Conservation (phyloP, 2,329 filamentous ascomycete genomes). For the Phyllosticta capitalensis region DNA sequence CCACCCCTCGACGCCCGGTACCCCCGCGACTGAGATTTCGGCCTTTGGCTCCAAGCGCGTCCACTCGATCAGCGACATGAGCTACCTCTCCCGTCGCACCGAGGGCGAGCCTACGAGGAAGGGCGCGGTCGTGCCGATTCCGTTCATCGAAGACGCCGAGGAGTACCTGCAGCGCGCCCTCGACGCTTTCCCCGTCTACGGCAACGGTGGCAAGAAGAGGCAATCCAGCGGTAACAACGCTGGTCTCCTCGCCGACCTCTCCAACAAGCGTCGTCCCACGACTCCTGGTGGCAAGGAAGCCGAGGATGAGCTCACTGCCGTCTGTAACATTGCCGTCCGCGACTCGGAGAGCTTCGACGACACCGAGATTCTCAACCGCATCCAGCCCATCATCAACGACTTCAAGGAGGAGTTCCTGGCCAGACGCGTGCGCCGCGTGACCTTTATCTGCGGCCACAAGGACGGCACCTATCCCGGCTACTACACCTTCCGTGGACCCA, state of each 20-base stretch:
- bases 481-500: constrained; percentile 93
- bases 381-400: constrained; percentile 65
- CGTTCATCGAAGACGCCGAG: constrained; percentile 82
- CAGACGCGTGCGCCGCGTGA: constrained; percentile 77
- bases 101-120: constrained; percentile 70
- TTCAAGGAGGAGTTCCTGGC: constrained; percentile 76
- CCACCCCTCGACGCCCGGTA: constrained; percentile 59
- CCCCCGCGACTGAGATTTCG: constrained; percentile 58
- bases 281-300: constrained; percentile 40
- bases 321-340: constrained; percentile 84
- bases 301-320: constrained; percentile 75
- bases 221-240: constrained; percentile 34
- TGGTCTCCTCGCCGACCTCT: constrained; percentile 62
- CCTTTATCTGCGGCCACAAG: constrained; percentile 91
- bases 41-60: constrained; percentile 56
- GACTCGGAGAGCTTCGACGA: constrained; percentile 81
- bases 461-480: constrained; percentile 94
- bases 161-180: constrained; percentile 76
- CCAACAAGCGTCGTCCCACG: constrained; percentile 55
- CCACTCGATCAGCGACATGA: constrained; percentile 94
- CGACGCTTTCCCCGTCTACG: constrained; percentile 62
- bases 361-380: constrained; percentile 65
- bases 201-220: constrained; percentile 46
- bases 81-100: constrained; percentile 66
- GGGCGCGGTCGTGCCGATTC: constrained; percentile 88